Evolutionary conservation across 129 eudicot species (phyloP).

Genomic region (Flaveria bidentis): DNA sequence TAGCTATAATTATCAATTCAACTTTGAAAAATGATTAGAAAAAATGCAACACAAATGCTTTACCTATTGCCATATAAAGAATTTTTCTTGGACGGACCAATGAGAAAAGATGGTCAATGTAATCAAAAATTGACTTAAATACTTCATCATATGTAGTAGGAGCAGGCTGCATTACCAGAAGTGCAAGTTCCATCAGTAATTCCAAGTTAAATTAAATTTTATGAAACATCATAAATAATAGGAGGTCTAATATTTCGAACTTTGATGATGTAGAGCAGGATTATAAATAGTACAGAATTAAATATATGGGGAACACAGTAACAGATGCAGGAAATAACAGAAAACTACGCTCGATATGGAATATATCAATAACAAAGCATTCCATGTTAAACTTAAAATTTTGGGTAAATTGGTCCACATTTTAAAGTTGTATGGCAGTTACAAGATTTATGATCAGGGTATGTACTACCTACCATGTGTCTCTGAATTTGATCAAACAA

Average conservation of each 20-base stretch:
- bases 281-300: not conserved
- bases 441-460: not conserved
- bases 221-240: not conserved
- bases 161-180: constrained; percentile 65
- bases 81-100: constrained; percentile 94
- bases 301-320: not conserved
- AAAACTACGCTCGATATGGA: not conserved
- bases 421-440: not conserved
- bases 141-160: constrained; percentile 90
- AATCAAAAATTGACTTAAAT: constrained; percentile 80
- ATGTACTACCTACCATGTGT: not conserved
- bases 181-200: constrained; percentile 20
- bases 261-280: not conserved
- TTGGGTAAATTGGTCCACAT: not conserved
- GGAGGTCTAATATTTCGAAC: not conserved
- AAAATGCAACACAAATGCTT: constrained; percentile 15
- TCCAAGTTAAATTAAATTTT: not conserved
- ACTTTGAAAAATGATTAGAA: not conserved
- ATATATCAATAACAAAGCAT: not conserved
- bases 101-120: constrained; percentile 87
- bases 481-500: not conserved
- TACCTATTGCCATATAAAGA: constrained; percentile 96
- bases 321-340: not conserved
- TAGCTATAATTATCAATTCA: constrained; percentile 18
- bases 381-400: not conserved